phyloP scores from a whole-genome alignment of 805 yeast species.

The Saturnispora zaruensis region DNA sequence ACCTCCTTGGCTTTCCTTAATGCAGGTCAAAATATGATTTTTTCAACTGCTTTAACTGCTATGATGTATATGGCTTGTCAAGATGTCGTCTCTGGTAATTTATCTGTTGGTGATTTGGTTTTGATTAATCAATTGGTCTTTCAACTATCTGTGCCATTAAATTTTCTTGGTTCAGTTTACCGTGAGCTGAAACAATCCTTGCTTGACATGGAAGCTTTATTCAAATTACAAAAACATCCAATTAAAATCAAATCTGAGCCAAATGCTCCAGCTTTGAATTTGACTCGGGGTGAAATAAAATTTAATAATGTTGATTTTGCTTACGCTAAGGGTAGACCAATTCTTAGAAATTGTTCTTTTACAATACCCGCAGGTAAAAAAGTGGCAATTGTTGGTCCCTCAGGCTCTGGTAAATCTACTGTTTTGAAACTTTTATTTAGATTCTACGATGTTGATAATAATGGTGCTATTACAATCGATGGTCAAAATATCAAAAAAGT shows the following conservation, averaged over 20 bases:
- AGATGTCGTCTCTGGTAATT: conserved; percentile 75
- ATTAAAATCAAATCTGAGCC: conserved; percentile 56
- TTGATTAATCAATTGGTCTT: conserved; percentile 92
- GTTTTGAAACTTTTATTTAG: conserved; percentile 75
- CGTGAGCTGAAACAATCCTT: conserved; percentile 89
- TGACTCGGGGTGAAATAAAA: conserved; percentile 55
- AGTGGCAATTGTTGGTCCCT: conserved; percentile 93
- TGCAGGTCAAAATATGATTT: conserved; percentile 71
- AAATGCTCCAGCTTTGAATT: conserved; percentile 50
- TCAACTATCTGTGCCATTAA: conserved; percentile 90
- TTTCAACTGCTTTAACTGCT: conserved; percentile 82
- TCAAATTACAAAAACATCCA: conserved; percentile 71
- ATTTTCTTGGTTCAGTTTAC: conserved; percentile 91
- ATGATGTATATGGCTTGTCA: conserved; percentile 98
- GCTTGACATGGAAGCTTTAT: conserved; percentile 91
- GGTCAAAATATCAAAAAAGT: conserved; percentile 79
- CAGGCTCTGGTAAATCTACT: conserved; percentile 94
- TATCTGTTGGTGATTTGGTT: conserved; percentile 92
- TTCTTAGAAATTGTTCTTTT: conserved; percentile 71
- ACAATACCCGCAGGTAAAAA: conserved; percentile 84
- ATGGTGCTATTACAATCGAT: conserved; percentile 62
- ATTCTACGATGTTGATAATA: conserved; percentile 62
- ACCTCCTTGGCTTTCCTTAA: conserved; percentile 73
- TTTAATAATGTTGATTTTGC: conserved; percentile 93
- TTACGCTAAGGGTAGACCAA: conserved; percentile 82